Percentiles rank a stretch among this genome's conserved stretches.
These are phyloP conservation scores for Zoysia japonica DNA, from an alignment of 176 grass and related monocot genomes.

Conservation along the genomic window DNA sequence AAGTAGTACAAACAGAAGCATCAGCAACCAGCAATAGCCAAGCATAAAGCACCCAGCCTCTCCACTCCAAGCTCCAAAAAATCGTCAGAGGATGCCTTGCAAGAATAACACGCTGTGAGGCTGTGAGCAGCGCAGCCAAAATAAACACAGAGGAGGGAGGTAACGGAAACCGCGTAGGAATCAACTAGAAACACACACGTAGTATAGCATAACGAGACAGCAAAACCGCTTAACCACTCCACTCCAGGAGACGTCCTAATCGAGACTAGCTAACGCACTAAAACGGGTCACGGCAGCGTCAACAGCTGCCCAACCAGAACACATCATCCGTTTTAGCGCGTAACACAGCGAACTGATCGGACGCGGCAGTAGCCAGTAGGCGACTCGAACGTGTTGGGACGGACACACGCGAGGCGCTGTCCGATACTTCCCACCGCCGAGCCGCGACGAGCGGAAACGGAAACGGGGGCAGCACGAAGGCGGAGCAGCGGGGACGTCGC, in stretches of 20 bases:
- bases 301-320: neutral
- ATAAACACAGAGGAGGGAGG: neutral
- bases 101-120: neutral
- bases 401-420: neutral
- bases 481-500: slow-evolving; percentile 13
- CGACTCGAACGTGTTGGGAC: neutral
- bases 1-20: neutral
- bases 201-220: neutral
- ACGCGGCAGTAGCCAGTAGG: neutral
- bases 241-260: slow-evolving; percentile 43
- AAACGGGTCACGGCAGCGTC: no score
- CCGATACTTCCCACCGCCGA: no score
- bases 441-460: neutral
- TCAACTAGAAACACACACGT: slow-evolving; percentile 19
- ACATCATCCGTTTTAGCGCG: neutral
- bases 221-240: neutral
- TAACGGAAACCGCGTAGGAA: neutral
- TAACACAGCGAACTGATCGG: neutral
- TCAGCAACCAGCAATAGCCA: neutral
- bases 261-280: slow-evolving; percentile 14
- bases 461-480: slow-evolving; percentile 36
- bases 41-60: neutral
- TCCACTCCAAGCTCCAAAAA: neutral
- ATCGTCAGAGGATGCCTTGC: neutral
- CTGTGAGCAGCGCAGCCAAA: neutral